These are phyloP conservation scores for Globisporangium alternatum DNA, from an alignment of 352 stramenopile genomes.

Conservation along the genomic window DNA sequence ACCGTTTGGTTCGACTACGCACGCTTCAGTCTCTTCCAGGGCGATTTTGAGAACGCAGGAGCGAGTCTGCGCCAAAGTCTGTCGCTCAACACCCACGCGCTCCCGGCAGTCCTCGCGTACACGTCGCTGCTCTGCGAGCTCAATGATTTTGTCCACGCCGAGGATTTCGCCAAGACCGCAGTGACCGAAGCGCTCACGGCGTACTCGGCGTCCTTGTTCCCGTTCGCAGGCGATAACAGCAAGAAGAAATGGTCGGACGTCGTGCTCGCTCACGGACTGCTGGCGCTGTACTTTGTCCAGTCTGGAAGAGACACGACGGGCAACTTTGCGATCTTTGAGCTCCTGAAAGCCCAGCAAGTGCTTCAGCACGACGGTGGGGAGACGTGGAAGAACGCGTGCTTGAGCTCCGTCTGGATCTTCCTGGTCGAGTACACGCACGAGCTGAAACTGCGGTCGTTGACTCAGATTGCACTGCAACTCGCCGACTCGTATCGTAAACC, in stretches of 20 bases:
- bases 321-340: constrained; percentile 64
- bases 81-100: constrained; percentile 34
- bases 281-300: constrained; percentile 57
- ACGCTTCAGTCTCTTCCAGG: constrained; percentile 45
- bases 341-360: constrained; percentile 54
- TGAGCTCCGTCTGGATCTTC: constrained; percentile 60
- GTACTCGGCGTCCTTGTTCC: constrained; percentile 11
- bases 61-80: constrained; percentile 58
- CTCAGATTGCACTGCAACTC: constrained; percentile 34
- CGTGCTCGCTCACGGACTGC: constrained; percentile 51
- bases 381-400: constrained; percentile 21
- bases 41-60: constrained; percentile 53
- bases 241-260: constrained; percentile 15
- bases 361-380: constrained; percentile 22
- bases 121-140: constrained; percentile 61
- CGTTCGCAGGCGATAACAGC: not conserved
- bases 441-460: constrained; percentile 37
- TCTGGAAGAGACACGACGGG: constrained; percentile 44
- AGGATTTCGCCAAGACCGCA: constrained; percentile 43
- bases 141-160: constrained; percentile 37
- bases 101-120: constrained; percentile 47
- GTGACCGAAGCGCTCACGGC: constrained; percentile 26
- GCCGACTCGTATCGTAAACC: constrained; percentile 29
- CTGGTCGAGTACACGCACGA: constrained; percentile 46
- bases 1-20: constrained; percentile 67